phyloP scores from a whole-genome alignment of 371 early-diverging fungal species.

The Syncephalastrum sp. region DNA sequence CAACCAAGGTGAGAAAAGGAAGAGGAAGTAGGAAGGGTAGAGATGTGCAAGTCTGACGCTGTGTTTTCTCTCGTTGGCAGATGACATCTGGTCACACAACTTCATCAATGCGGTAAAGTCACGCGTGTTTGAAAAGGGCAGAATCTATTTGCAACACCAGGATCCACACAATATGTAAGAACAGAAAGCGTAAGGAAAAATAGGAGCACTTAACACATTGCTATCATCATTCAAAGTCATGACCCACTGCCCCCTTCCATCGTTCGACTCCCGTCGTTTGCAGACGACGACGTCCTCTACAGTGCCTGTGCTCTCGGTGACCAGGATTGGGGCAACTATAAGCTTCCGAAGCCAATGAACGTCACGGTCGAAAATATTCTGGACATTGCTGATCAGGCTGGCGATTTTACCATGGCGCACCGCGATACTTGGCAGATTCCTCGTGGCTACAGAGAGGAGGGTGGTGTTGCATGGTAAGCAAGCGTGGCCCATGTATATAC shows the following conservation, averaged over 20 bases:
- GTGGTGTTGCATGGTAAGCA: constrained; percentile 42
- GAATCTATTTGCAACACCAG: constrained; percentile 42
- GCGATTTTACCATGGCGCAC: constrained; percentile 48
- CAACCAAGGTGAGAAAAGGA: constrained; percentile 40
- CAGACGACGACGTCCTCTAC: constrained; percentile 37
- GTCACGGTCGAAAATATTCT: constrained; percentile 31
- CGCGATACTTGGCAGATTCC: constrained; percentile 42
- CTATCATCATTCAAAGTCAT: constrained; percentile 17
- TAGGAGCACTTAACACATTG: not conserved
- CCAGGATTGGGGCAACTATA: constrained; percentile 39
- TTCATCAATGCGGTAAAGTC: constrained; percentile 49
- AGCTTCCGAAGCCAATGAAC: constrained; percentile 17
- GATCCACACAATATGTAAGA: constrained; percentile 42
- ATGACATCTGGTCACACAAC: constrained; percentile 50
- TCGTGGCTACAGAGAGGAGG: constrained; percentile 42
- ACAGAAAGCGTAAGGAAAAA: not conserved
- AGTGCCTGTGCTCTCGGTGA: constrained; percentile 30
- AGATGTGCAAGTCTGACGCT: not conserved
- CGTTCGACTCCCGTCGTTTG: constrained; percentile 32
- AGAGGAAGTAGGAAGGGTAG: not conserved
- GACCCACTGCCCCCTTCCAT: constrained; percentile 41
- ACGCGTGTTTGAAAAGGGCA: constrained; percentile 30
- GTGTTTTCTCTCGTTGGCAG: constrained; percentile 12
- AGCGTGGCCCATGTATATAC: not conserved
- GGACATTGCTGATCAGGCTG: constrained; percentile 37